Conservation (phyloP, 2,329 filamentous ascomycete species). For the Blastomyces gilchristii region DNA sequence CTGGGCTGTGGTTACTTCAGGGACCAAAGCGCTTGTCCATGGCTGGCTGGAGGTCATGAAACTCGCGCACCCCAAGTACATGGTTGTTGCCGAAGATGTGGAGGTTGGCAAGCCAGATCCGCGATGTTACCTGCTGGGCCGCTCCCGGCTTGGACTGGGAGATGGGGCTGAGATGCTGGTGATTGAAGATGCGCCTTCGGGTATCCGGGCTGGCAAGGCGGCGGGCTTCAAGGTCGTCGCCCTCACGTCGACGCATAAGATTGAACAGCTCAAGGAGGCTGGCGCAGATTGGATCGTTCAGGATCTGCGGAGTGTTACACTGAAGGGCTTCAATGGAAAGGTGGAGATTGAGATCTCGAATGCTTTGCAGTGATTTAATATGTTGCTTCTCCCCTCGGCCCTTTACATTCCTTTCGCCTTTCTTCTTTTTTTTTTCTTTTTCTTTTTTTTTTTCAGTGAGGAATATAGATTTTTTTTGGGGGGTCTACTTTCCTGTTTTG, state of each 20-base stretch:
- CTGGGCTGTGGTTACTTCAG: slow-evolving; percentile 79
- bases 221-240: slow-evolving; percentile 78
- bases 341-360: slow-evolving; percentile 59
- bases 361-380: slow-evolving; percentile 33
- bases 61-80: slow-evolving; percentile 54
- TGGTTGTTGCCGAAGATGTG: slow-evolving; percentile 69
- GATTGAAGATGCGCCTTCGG: slow-evolving; percentile 80
- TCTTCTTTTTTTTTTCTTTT: no score
- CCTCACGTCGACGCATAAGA: slow-evolving; percentile 72
- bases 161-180: slow-evolving; percentile 54
- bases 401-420: neutral
- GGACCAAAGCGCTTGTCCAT: slow-evolving; percentile 53
- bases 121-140: slow-evolving; percentile 60
- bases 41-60: slow-evolving; percentile 62
- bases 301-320: slow-evolving; percentile 63
- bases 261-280: slow-evolving; percentile 59
- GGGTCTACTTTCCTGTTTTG: neutral
- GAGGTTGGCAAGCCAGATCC: slow-evolving; percentile 67
- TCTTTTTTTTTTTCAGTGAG: neutral
- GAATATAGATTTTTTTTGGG: neutral
- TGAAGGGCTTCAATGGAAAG: slow-evolving; percentile 49
- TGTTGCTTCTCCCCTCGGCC: neutral
- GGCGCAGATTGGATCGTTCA: slow-evolving; percentile 80
- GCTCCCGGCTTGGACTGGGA: slow-evolving; percentile 46
- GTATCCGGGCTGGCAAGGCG: slow-evolving; percentile 70